phyloP scores from a whole-genome alignment of 163 green algal species.

The Coccomyxa subellipsoidea region DNA sequence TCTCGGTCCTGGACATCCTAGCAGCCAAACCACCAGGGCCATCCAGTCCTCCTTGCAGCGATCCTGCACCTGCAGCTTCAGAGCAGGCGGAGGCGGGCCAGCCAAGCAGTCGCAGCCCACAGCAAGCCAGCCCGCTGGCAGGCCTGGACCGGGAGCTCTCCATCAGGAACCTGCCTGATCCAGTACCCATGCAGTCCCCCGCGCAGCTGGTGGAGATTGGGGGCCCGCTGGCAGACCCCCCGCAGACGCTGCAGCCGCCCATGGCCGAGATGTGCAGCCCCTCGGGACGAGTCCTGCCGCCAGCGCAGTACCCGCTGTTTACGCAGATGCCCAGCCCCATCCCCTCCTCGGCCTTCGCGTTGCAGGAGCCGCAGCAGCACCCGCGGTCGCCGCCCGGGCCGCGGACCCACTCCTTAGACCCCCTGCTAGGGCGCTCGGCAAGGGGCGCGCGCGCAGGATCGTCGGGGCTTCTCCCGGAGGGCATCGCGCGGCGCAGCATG shows the following conservation, averaged over 20 bases:
- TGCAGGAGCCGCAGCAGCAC: background rate
- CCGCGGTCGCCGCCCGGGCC: background rate
- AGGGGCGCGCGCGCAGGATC: background rate
- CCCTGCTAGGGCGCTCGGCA: background rate
- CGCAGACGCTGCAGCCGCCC: background rate
- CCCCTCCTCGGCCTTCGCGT: background rate
- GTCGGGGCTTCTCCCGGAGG: background rate
- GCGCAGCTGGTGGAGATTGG: background rate
- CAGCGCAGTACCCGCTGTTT: background rate
- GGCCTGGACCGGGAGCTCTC: background rate
- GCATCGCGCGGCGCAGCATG: background rate
- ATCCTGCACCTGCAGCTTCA: background rate
- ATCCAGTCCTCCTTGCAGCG: background rate
- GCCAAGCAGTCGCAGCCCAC: background rate
- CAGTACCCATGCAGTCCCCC: background rate
- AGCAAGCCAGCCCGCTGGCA: background rate
- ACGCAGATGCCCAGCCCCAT: background rate
- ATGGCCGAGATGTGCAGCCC: background rate
- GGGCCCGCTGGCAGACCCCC: background rate
- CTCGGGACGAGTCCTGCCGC: background rate
- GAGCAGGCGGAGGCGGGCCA: background rate
- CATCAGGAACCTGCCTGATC: background rate
- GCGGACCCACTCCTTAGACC: background rate
- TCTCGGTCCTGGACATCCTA: conserved; percentile 5
- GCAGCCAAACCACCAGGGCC: background rate